Conservation (phyloP, 225 moss, liverwort and hornwort genomes). For the Polytrichum commune region DNA sequence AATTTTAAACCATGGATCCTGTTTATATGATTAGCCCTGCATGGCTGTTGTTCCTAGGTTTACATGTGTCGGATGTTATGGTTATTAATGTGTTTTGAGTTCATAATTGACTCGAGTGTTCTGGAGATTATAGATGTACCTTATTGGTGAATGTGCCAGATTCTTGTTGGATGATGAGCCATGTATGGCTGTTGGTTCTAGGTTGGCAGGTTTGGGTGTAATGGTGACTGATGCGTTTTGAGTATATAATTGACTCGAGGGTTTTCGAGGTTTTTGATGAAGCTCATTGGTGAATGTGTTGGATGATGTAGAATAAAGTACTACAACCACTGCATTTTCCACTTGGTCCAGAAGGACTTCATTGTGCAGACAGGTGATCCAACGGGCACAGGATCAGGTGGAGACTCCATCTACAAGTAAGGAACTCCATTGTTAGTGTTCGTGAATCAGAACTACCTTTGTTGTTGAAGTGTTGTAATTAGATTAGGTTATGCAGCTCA, state of each 20-base stretch:
- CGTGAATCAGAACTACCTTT: no score
- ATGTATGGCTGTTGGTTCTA: no score
- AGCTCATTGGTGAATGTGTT: slow-evolving; percentile 10
- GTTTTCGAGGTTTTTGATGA: no score
- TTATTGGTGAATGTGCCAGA: background rate
- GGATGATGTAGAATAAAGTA: slow-evolving; percentile 76
- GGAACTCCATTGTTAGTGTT: slow-evolving; percentile 8
- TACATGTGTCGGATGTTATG: background rate
- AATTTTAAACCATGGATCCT: no score
- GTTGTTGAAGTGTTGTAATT: no score
- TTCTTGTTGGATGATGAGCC: background rate
- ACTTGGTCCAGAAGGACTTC: slow-evolving; percentile 89
- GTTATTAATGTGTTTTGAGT: background rate
- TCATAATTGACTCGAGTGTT: background rate
- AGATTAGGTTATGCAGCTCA: no score
- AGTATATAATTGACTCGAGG: no score
- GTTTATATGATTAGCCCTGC: no score
- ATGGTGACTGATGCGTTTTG: no score
- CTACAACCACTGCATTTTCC: slow-evolving; percentile 90
- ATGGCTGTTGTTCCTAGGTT: background rate
- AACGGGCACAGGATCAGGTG: slow-evolving; percentile 73
- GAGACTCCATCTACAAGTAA: slow-evolving; percentile 96
- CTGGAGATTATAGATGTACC: background rate
- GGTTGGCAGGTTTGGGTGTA: no score
- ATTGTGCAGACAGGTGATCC: slow-evolving; percentile 98